phyloP scores from a whole-genome alignment of 805 yeast genomes.

The Metschnikowia peoriensis region DNA sequence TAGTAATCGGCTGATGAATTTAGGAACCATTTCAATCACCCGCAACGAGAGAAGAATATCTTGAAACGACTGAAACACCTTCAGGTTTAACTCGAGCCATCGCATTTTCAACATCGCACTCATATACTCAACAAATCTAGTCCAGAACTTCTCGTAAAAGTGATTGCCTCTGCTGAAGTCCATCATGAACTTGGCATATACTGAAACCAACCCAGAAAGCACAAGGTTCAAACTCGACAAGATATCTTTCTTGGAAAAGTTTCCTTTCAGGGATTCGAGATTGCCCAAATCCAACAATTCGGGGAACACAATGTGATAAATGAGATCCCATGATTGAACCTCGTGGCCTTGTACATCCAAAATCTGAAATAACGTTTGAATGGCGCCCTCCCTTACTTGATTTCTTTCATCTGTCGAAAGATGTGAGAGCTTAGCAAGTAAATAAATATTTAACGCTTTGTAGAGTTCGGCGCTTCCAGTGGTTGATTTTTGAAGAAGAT shows the following conservation, averaged over 20 bases:
- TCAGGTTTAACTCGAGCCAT: constrained; percentile 52
- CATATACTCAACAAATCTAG: constrained; percentile 50
- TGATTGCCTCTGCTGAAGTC: constrained; percentile 27
- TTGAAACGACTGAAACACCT: constrained; percentile 54
- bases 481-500: constrained; percentile 2
- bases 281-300: constrained; percentile 39
- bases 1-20: constrained; percentile 34
- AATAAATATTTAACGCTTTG: constrained; percentile 59
- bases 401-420: constrained; percentile 64
- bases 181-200: constrained; percentile 54
- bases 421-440: constrained; percentile 50
- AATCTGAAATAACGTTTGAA: constrained; percentile 84
- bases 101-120: constrained; percentile 35
- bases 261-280: constrained; percentile 15
- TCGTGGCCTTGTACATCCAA: constrained; percentile 31
- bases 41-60: constrained; percentile 42
- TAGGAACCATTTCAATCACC: constrained; percentile 3
- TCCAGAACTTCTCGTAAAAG: constrained; percentile 48
- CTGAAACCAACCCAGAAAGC: constrained; percentile 61
- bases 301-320: constrained; percentile 61
- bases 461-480: constrained; percentile 10
- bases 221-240: constrained; percentile 62
- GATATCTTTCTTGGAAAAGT: constrained; percentile 41
- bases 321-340: constrained; percentile 59
- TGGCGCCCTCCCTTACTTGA: constrained; percentile 86